Evolutionary conservation across 2,329 filamentous ascomycete genomes (phyloP).

Genomic region (Aspergillus clavatus): DNA sequence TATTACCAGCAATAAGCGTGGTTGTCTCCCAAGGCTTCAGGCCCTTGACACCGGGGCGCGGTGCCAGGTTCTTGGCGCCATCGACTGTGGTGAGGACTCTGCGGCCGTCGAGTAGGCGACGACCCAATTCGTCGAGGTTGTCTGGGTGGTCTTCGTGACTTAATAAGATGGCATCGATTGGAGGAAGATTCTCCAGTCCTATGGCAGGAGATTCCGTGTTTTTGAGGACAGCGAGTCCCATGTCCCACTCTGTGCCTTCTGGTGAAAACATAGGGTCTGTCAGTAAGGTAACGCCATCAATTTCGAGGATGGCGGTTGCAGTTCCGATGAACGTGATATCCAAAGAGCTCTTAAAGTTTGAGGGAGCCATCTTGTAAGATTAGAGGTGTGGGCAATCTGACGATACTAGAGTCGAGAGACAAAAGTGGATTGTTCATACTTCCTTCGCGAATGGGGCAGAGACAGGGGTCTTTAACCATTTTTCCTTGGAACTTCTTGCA

Average conservation of each 20-base stretch:
- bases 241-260: slow-evolving; percentile 33
- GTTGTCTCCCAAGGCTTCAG: slow-evolving; percentile 40
- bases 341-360: slow-evolving; percentile 20
- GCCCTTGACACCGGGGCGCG: slow-evolving; percentile 40
- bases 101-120: slow-evolving; percentile 44
- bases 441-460: too few relatives aligned
- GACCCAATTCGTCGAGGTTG: slow-evolving; percentile 47
- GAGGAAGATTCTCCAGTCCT: slow-evolving; percentile 36
- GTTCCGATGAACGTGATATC: slow-evolving; percentile 46
- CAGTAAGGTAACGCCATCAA: slow-evolving; percentile 41
- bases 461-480: too few relatives aligned
- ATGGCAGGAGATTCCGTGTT: slow-evolving; percentile 34
- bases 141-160: slow-evolving; percentile 51
- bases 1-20: slow-evolving; percentile 25
- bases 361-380: neutral
- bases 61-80: slow-evolving; percentile 42
- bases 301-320: slow-evolving; percentile 46
- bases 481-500: too few relatives aligned
- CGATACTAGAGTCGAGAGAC: too few relatives aligned
- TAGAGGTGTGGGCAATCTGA: too few relatives aligned
- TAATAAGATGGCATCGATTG: slow-evolving; percentile 47
- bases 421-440: too few relatives aligned
- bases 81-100: slow-evolving; percentile 45
- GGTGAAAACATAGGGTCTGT: slow-evolving; percentile 47
- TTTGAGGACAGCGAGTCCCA: slow-evolving; percentile 24